Evolutionary conservation across 1,139 yeast species (phyloP), one percentile per base, ranked within the genome.

Genomic region (Torulaspora pretoriensis): DNA sequence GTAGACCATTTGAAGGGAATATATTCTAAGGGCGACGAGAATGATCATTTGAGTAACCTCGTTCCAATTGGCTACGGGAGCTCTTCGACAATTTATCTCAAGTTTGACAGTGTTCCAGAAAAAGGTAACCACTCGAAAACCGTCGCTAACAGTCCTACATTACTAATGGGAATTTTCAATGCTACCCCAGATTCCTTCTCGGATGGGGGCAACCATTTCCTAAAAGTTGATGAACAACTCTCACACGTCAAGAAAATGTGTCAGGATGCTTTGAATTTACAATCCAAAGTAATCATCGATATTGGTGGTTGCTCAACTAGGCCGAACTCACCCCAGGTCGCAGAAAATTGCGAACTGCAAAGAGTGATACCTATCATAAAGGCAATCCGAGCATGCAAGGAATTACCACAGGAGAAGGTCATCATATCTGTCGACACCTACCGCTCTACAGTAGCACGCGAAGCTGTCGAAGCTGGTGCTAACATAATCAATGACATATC

Each of bases 181-280:
- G 75, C 84, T 16, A 92, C 98, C 0, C 97, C 97, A 0, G 97
- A 94, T 62, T 89, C 97, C 0, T 92, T 92, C 60, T 87, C 96
- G 42, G 98, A 94, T 65, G 97, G 96, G 1, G 90, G 95, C 0
- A 57, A 59, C 22, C 55, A 71, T 22, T 63, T 68, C 4, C 48
- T 55, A 2, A 61, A 63, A 3, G 53, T 75, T 3, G 69, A 68
- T 0, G 66, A 68, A 23, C 75, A 80, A 1, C 53, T 75, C 1
- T 53, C 51, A 1, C 56, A 61, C 2, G 75, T 78, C 0, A 59
- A 67, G 44, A 51, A 63, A 24, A 72, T 81, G 64, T 77, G 81
- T 8, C 57, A 64, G 1, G 71, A 75, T 16, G 94, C 90, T 0
- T 76, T 77, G 8, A 72, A 73, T 19, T 78, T 88, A 22, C 71